Conservation (phyloP, 805 yeast genomes). For the Teunomyces barrocoloradensis region DNA sequence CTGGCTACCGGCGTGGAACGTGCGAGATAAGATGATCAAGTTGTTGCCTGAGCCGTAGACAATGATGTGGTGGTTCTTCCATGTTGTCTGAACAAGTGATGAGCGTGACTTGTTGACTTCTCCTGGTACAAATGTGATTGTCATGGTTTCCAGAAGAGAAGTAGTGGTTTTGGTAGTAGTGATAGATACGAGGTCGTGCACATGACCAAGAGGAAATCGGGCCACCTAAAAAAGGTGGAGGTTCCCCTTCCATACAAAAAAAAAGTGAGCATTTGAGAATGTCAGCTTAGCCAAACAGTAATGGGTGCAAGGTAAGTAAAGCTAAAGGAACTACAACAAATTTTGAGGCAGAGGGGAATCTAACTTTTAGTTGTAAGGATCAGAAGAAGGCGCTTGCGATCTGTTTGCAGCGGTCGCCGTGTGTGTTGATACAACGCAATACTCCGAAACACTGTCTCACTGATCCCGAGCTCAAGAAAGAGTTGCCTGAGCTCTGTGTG, state of each 20-base stretch:
- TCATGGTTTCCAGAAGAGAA: conserved; percentile 37
- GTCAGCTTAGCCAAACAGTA: background rate
- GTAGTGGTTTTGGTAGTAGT: background rate
- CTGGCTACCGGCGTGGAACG: background rate
- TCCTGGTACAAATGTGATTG: conserved; percentile 78
- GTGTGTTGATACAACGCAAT: conserved; percentile 86
- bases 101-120: conserved; percentile 63
- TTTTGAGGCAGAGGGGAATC: conserved; percentile 8
- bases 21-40: conserved; percentile 45
- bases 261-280: background rate
- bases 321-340: too few relatives aligned
- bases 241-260: too few relatives aligned
- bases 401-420: conserved; percentile 93
- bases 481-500: conserved; percentile 83
- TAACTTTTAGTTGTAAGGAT: conserved; percentile 72
- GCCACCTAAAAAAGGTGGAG: background rate
- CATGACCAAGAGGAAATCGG: background rate
- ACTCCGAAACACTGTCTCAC: conserved; percentile 87
- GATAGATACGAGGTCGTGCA: background rate
- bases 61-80: conserved; percentile 64
- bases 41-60: conserved; percentile 89
- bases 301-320: conserved; percentile 59
- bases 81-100: conserved; percentile 55
- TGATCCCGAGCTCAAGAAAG: conserved; percentile 69
- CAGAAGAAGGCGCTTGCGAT: conserved; percentile 94